A percentile compares a stretch with the other conserved stretches of the same genome.
Evolutionary conservation across 306 rosid species (phyloP).

Genomic region (Fragaria iinumae): DNA sequence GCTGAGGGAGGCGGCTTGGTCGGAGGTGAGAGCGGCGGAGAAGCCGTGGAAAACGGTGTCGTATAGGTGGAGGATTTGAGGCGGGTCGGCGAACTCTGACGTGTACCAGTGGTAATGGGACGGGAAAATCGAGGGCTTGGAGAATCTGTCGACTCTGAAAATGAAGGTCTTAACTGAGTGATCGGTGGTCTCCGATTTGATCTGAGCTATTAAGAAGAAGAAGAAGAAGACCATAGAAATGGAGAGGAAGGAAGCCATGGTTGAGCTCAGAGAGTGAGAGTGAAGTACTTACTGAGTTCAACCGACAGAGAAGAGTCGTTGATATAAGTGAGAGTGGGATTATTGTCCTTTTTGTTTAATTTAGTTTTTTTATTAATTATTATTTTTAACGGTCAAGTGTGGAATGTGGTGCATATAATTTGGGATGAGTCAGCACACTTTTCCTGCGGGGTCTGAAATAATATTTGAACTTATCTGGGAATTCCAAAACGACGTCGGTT

Average conservation of each 20-base stretch:
- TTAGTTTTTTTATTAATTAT: background rate
- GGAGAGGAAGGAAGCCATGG: slow-evolving; percentile 24
- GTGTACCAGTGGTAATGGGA: slow-evolving; percentile 84
- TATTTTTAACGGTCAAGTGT: background rate
- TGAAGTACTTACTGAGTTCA: background rate
- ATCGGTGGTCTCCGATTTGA: slow-evolving; percentile 8
- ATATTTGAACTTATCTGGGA: background rate
- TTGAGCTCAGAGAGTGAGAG: slow-evolving; percentile 16
- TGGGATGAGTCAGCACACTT: slow-evolving; percentile 23
- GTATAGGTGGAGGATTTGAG: slow-evolving; percentile 59
- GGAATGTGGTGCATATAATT: background rate
- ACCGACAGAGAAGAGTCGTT: background rate
- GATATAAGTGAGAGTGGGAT: background rate
- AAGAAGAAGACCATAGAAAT: slow-evolving; percentile 18
- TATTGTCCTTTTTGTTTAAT: background rate
- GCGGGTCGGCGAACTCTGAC: slow-evolving; percentile 59
- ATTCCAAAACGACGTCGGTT: background rate
- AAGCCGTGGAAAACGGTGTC: slow-evolving; percentile 85
- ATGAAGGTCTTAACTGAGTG: slow-evolving; percentile 55
- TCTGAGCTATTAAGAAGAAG: slow-evolving; percentile 10
- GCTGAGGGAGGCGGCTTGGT: slow-evolving; percentile 38
- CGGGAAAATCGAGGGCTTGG: slow-evolving; percentile 75
- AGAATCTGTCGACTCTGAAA: slow-evolving; percentile 47
- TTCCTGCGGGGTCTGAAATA: background rate
- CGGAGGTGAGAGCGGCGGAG: slow-evolving; percentile 59